Evolutionary conservation across 352 stramenopile species (phyloP).

Genomic region (Aphanomyces astaci): DNA sequence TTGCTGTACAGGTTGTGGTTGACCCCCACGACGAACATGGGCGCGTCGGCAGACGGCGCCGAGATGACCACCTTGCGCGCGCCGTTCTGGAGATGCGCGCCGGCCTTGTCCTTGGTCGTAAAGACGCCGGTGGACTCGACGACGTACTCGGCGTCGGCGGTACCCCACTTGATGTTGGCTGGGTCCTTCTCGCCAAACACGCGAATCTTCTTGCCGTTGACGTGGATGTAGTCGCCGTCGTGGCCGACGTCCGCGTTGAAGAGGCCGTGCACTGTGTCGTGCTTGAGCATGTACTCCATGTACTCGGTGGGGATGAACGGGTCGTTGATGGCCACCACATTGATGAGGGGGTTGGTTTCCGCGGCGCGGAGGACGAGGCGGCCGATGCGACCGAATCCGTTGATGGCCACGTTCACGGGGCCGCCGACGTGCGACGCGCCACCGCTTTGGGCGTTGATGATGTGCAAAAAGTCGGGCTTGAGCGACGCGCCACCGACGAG

Average conservation of each 20-base stretch:
- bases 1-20: constrained; percentile 94
- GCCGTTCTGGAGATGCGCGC: constrained; percentile 88
- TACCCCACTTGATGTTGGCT: constrained; percentile 89
- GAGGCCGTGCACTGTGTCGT: constrained; percentile 90
- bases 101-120: constrained; percentile 85
- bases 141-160: constrained; percentile 90
- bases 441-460: constrained; percentile 90
- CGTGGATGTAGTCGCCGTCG: constrained; percentile 80
- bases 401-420: constrained; percentile 94
- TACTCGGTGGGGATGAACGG: constrained; percentile 95
- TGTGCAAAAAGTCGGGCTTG: constrained; percentile 95
- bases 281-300: constrained; percentile 93
- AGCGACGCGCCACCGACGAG: constrained; percentile 97
- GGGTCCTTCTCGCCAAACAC: constrained; percentile 94
- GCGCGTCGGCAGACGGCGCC: constrained; percentile 95
- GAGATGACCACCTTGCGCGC: constrained; percentile 97
- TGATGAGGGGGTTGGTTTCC: constrained; percentile 77
- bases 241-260: constrained; percentile 83
- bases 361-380: constrained; percentile 93
- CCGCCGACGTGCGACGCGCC: constrained; percentile 38
- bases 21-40: constrained; percentile 98
- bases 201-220: constrained; percentile 90
- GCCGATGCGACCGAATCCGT: constrained; percentile 98
- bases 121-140: constrained; percentile 84
- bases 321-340: constrained; percentile 92